Evolutionary conservation across 1,284 basidiomycete genomes (phyloP).

Genomic region (Marasmius tenuissimus): DNA sequence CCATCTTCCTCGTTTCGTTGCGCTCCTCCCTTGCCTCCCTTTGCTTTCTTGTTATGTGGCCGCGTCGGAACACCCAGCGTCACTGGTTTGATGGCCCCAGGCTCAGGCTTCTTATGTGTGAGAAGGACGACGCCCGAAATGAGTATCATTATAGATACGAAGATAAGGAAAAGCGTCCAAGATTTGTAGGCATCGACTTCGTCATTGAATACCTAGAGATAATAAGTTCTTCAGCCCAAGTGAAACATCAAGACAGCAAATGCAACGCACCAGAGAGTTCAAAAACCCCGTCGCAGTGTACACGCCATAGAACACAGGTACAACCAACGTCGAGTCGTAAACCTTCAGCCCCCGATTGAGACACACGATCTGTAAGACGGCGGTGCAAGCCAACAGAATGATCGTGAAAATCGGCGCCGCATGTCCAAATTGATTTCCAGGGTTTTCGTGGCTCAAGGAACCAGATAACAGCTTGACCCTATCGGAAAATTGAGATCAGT

Average conservation of each 20-base stretch:
- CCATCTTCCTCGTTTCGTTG: slow-evolving; percentile 19
- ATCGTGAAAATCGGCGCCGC: slow-evolving; percentile 83
- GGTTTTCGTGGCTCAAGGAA: slow-evolving; percentile 70
- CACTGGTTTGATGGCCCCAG: slow-evolving; percentile 18
- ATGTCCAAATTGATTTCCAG: slow-evolving; percentile 85
- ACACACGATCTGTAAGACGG: slow-evolving; percentile 88
- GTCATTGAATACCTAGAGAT: slow-evolving; percentile 69
- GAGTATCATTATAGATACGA: slow-evolving; percentile 79
- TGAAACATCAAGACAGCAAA: slow-evolving; percentile 3
- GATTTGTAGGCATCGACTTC: slow-evolving; percentile 79
- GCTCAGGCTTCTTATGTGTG: slow-evolving; percentile 82
- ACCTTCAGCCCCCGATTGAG: slow-evolving; percentile 83
- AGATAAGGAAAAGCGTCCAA: slow-evolving; percentile 87
- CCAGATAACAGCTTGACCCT: slow-evolving; percentile 80
- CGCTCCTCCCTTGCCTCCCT: slow-evolving; percentile 11
- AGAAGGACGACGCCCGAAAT: slow-evolving; percentile 85
- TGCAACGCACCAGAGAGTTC: slow-evolving; percentile 52
- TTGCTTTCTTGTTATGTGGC: slow-evolving; percentile 25
- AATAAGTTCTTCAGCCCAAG: neutral
- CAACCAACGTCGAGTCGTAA: slow-evolving; percentile 77
- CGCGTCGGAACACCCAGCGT: slow-evolving; percentile 15
- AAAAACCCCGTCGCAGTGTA: slow-evolving; percentile 70
- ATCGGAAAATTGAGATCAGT: slow-evolving; percentile 1
- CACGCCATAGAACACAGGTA: slow-evolving; percentile 74
- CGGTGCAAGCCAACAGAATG: slow-evolving; percentile 75